Evolutionary conservation across 2,329 filamentous ascomycete genomes (phyloP).

Genomic region (Didymella lethalis): DNA sequence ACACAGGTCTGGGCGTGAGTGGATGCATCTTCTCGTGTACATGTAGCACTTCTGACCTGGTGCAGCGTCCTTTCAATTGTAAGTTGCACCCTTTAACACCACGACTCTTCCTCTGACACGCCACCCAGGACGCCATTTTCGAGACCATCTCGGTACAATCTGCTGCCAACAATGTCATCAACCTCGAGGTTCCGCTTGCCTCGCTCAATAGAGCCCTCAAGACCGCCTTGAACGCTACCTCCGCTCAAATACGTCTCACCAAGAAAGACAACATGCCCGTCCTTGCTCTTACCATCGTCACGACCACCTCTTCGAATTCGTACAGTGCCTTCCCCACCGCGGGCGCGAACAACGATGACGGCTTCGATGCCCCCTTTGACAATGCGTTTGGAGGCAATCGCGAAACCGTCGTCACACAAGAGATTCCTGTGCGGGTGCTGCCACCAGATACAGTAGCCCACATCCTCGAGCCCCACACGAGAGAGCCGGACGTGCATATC

Average conservation of each 20-base stretch:
- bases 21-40: conserved; percentile 23
- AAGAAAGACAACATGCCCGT: conserved; percentile 90
- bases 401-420: conserved; percentile 92
- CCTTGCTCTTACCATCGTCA: conserved; percentile 88
- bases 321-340: conserved; percentile 47
- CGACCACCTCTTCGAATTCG: conserved; percentile 66
- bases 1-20: conserved; percentile 95
- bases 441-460: conserved; percentile 83
- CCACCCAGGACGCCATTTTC: conserved; percentile 80
- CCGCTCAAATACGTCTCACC: conserved; percentile 85
- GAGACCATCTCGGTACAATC: conserved; percentile 88
- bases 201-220: conserved; percentile 90
- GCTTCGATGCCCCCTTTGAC: conserved; percentile 38
- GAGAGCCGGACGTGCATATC: conserved; percentile 94
- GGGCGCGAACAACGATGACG: conserved; percentile 35
- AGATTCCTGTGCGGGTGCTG: conserved; percentile 93
- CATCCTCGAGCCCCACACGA: conserved; percentile 90
- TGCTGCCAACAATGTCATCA: conserved; percentile 88
- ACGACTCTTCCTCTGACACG: conserved; percentile 24
- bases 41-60: conserved; percentile 29
- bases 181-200: conserved; percentile 91
- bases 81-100: conserved; percentile 42
- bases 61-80: conserved; percentile 54
- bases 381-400: conserved; percentile 65
- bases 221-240: conserved; percentile 81